Base-by-base conservation (phyloP, 148 eudicot genomes). In the Beta vulgaris region DNA sequence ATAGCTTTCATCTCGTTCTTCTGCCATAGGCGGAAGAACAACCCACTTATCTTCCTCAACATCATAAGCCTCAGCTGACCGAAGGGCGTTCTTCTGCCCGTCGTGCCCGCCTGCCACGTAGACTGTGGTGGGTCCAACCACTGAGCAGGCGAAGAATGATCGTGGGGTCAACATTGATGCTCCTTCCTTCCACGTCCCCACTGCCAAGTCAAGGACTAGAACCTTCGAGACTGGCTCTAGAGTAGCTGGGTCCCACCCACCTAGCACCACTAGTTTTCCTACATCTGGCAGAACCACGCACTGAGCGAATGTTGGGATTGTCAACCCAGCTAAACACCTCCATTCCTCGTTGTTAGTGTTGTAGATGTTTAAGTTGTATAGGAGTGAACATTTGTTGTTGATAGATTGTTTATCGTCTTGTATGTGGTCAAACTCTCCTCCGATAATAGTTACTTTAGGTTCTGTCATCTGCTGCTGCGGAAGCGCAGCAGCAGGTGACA, bases 61-160 rank as follows among this genome's bases (percentile, higher is more conserved):
- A 31, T 84, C 83, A 32, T 84, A 84, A 6, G 35, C 80, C 74
- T 79, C 85, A 43, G 87, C 87, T 6, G 81, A 82, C 12, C 51
- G 62, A 21, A 84, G 71, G 1, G 87, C 87, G 31, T 84, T 84
- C 53, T 84, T 84, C 74, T 59, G 82, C 10, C 81, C 82, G 39
- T 84, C 87, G n/a, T 84, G 87, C 0, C 87, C 87, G 7, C 87
- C 87, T 21, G 87, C 87, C 15, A 84, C 87, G 42, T 79, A 79
- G 31, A 84, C 76, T 0, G 71, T 36, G 16, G 73, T 18, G 21
- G 63, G 25, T 0, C 70, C 76, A 2, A 31, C 76, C 3, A 49
- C 71, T 1, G 80, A 60, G 18, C 69, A 70, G 3, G 87, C 87
- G 60, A 84, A 84, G 48, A 84, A 84, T 7, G 87, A 84, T 61